Base-by-base conservation (phyloP, 768 basidiomycete genomes). In the Tulasnella sp. region DNA sequence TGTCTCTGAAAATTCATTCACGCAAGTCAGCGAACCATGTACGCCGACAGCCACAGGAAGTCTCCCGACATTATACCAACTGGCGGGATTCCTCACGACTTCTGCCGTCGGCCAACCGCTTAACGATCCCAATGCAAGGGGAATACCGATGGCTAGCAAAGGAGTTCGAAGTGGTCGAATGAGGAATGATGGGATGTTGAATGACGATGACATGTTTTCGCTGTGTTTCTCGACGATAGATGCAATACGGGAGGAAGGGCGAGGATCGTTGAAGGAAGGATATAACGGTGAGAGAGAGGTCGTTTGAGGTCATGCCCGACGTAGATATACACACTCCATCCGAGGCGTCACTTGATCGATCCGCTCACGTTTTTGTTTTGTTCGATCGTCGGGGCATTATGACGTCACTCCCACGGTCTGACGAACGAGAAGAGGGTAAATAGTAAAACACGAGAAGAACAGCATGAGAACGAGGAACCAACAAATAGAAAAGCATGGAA, bases 11-110 rank as follows among this genome's bases (percentile, higher is more conserved):
- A 48, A 69, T 40, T n/a, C 24, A 40, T 77, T 16, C 31, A 40
- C 48, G 2, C n/a, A 75, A 48, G 7, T 75, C 18, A 75, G 46
- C 74, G 64, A 69, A 73, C 54, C 16, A n/a, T 37, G 16, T 22
- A 16, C 8, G 44, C 44, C 16, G 46, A 2, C 46, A 16, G 46
- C 16, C 16, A n/a, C 12, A 75, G 31, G n/a, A 40, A n/a, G 75
- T 20, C 46, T 34, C 11, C 88, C 75, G 82, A 90, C 92, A 82
- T 89, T 88, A 86, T 91, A 92, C 92, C 92, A 93, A 76, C 87
- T 85, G 80, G 88, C 88, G 28, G 64, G 64, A 37, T 82, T 87
- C 86, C 76, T 42, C 40, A 88, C 87, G 37, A 88, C 88, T 77
- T 89, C 86, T 11, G 87, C 86, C 5, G 90, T 89, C 44, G 87